Evolutionary conservation across 768 basidiomycete genomes (phyloP).

Genomic region (Mrakia frigida): DNA sequence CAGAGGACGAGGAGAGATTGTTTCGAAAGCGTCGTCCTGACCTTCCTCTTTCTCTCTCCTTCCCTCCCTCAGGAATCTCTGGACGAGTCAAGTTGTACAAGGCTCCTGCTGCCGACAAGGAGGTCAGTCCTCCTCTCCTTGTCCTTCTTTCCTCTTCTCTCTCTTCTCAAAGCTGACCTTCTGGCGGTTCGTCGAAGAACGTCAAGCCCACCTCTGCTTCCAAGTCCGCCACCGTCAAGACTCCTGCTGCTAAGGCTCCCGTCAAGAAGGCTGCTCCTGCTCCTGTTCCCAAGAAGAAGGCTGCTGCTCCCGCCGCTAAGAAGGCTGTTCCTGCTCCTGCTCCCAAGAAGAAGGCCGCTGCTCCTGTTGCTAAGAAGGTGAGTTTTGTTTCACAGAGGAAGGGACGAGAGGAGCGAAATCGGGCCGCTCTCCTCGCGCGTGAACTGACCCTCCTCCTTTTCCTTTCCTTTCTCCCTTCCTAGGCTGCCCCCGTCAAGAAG

Average conservation of each 20-base stretch:
- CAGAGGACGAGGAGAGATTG: neutral
- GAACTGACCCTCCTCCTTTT: neutral
- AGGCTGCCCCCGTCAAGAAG: conserved; percentile 49
- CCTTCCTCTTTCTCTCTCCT: neutral
- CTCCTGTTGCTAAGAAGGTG: conserved; percentile 45
- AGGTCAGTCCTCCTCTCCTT: conserved; percentile 34
- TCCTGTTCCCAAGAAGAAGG: conserved; percentile 34
- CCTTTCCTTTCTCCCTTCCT: neutral
- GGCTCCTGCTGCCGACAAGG: conserved; percentile 38
- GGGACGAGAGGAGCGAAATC: neutral
- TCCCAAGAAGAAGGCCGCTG: conserved; percentile 47
- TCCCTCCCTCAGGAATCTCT: conserved; percentile 49
- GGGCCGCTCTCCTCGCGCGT: neutral
- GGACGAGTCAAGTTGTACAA: conserved; percentile 64
- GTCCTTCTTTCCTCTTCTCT: conserved; percentile 34
- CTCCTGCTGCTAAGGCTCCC: conserved; percentile 35
- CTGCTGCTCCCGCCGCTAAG: conserved; percentile 40
- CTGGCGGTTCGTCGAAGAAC: conserved; percentile 2
- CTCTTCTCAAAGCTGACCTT: neutral
- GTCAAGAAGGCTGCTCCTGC: conserved; percentile 26
- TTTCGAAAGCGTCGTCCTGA: conserved; percentile 9
- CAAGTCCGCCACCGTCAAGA: conserved; percentile 47
- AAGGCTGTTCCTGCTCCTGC: conserved; percentile 47
- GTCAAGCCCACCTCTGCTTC: conserved; percentile 28
- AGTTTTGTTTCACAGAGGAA: neutral